Conservation (phyloP, 805 yeast species). For the Sugiyamaella chiloensis region DNA sequence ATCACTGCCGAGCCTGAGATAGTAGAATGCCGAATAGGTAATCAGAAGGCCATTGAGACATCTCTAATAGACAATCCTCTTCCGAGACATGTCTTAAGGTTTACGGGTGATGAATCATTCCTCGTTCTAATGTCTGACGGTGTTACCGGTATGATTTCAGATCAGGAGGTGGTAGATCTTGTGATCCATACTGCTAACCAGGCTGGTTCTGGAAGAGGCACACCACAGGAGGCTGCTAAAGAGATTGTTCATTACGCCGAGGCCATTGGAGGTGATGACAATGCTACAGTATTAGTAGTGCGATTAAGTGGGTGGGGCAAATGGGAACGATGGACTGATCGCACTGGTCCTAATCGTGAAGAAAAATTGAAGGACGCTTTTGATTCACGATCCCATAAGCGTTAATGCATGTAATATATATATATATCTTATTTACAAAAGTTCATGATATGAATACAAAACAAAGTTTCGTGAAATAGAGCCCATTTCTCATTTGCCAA, state of each 20-base stretch:
- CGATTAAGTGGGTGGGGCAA: constrained; percentile 89
- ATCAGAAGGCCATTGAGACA: constrained; percentile 26
- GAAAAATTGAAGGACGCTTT: constrained; percentile 52
- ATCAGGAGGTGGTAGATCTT: constrained; percentile 89
- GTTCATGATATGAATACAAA: too few relatives aligned
- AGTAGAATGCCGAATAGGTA: constrained; percentile 64
- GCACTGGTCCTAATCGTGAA: constrained; percentile 81
- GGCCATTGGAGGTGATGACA: constrained; percentile 88
- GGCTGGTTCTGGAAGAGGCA: constrained; percentile 62
- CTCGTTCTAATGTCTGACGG: constrained; percentile 85
- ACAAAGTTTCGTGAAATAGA: too few relatives aligned
- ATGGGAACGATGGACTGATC: constrained; percentile 65
- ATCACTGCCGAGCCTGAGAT: constrained; percentile 92
- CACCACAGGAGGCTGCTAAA: constrained; percentile 81
- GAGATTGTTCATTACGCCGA: constrained; percentile 83
- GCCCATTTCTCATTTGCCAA: too few relatives aligned
- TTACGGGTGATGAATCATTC: constrained; percentile 87
- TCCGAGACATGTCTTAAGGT: constrained; percentile 32
- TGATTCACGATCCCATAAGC: constrained; percentile 12
- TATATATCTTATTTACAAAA: constrained; percentile 4
- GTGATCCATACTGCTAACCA: constrained; percentile 58
- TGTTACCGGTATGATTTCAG: constrained; percentile 71
- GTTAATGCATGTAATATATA: constrained; percentile 3
- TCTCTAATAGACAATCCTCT: constrained; percentile 6
- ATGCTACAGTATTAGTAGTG: constrained; percentile 86